Evolutionary conservation across 257 asterid genomes (phyloP), one percentile per base, ranked within the genome.

Genomic region (Cruciata laevipes): DNA sequence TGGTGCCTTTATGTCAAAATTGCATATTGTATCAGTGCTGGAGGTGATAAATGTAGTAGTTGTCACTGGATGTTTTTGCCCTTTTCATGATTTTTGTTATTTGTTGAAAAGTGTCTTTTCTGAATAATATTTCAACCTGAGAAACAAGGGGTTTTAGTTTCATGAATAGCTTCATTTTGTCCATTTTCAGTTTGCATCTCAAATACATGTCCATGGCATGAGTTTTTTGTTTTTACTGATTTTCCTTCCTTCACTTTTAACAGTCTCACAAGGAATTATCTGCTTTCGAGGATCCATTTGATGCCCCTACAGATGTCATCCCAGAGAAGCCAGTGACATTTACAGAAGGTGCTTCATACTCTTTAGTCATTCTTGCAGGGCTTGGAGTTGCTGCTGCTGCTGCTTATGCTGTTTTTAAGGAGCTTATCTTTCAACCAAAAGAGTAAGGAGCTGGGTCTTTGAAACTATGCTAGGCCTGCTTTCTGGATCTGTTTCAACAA

Each of bases 241-340:
- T 40, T 63, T 58, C 42, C 37, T 47, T n/a, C 66, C 30, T 11
- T 51, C 52, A 17, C 33, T n/a, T 65, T 37, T 11, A 16, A 42
- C 95, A 92, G 97, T 24, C 87, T 68, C 84, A 77, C 42, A 93
- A 86, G 78, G 97, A 84, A 18, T 47, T 90, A 70, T 82, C 97
- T 70, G 88, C 81, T 1, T 61, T 84, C 14, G 97, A 90, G 75
- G 90, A 88, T 70, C 97, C 97, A 12, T 90, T 93, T 81, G 95
- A 88, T 83, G 88, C 96, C 66, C 97, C 95, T 65, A 93, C 99
- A 23, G 87, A 90, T 71, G 84, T 90, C 76, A 93, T 93, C 75
- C 99, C 97, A 4, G 91, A 93, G 79, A 93, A 88, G 83, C 99
- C 95, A 23, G 94, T 93, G 76, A 82, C 99, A 0, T 90, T 90